Evolutionary conservation across 2,329 filamentous ascomycete species (phyloP).

Genomic region (Curvularia sp.): DNA sequence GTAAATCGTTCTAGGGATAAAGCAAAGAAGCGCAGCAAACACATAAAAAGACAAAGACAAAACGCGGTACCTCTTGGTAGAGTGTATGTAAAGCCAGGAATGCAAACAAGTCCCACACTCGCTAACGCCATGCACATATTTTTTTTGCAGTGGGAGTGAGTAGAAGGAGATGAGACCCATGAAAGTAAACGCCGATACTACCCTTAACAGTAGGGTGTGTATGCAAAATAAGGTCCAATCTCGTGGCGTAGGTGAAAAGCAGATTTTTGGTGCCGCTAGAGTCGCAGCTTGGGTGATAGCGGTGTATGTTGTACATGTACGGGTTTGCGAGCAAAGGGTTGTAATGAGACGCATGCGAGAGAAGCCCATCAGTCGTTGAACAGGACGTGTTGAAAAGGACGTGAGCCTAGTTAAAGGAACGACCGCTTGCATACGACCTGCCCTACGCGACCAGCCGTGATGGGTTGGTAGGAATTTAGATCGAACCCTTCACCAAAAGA

Average conservation of each 20-base stretch:
- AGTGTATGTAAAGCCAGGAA: conserved; percentile 3
- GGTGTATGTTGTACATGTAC: conserved; percentile 9
- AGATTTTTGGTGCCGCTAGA: conserved; percentile 18
- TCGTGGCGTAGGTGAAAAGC: conserved; percentile 4
- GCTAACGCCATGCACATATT: conserved; percentile 6
- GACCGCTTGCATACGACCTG: conserved; percentile 18
- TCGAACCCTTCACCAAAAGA: conserved; percentile 29
- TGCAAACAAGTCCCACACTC: conserved; percentile 2
- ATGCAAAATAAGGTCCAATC: conserved; percentile 14
- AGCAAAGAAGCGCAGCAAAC: not conserved
- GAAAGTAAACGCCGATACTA: conserved; percentile 6
- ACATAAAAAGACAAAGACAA: not conserved
- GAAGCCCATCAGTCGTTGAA: conserved; percentile 11
- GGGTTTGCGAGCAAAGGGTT: conserved; percentile 2
- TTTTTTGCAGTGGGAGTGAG: not conserved
- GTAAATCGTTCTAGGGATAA: conserved; percentile 1
- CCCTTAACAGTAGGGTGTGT: not conserved
- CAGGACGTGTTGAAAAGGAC: conserved; percentile 19
- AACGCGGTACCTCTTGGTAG: not conserved
- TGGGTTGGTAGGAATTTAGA: conserved; percentile 8
- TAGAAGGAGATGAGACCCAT: not conserved
- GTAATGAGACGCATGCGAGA: not conserved
- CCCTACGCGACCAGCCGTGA: conserved; percentile 26
- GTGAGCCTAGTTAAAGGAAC: conserved; percentile 52
- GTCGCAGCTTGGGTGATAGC: conserved; percentile 3